A percentile compares a stretch with the other conserved stretches of the same genome.
Evolutionary conservation across 352 stramenopile species (phyloP).

Genomic region (Aphanomyces cochlioides): DNA sequence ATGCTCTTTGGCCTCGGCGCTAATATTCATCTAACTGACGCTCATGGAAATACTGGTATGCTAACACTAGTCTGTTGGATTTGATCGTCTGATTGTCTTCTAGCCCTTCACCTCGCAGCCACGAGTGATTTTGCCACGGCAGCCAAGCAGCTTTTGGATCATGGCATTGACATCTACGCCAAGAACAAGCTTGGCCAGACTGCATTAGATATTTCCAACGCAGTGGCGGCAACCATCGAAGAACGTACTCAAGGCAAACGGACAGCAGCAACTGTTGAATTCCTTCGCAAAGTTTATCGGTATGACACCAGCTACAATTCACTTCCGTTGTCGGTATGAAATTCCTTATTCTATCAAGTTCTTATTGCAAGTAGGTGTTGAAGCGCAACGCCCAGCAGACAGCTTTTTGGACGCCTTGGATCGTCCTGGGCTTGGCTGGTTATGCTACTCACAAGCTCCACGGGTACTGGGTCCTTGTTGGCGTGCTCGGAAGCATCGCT

Average conservation of each 20-base stretch:
- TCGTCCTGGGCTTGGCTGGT: constrained; percentile 45
- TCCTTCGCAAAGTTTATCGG: background rate
- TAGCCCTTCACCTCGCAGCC: constrained; percentile 63
- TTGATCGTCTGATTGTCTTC: background rate
- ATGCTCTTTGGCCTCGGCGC: constrained; percentile 74
- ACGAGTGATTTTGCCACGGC: constrained; percentile 57
- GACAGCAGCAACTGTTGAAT: constrained; percentile 5
- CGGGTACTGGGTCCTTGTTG: constrained; percentile 41
- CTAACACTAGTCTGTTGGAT: background rate
- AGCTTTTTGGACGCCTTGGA: constrained; percentile 68
- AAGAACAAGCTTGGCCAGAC: constrained; percentile 49
- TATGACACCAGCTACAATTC: constrained; percentile 13
- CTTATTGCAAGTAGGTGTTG: constrained; percentile 4
- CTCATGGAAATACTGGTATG: constrained; percentile 64
- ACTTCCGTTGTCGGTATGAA: constrained; percentile 13
- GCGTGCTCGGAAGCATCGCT: constrained; percentile 38
- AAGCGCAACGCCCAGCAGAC: constrained; percentile 66
- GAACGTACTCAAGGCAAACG: background rate
- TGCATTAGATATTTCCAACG: constrained; percentile 38
- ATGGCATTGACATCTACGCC: constrained; percentile 43
- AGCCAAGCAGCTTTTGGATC: constrained; percentile 67
- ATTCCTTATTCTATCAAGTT: background rate
- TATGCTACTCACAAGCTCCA: constrained; percentile 42
- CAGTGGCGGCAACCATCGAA: constrained; percentile 7
- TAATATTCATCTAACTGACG: constrained; percentile 49